Conservation (phyloP, 108 stramenopile species). For the Discostella pseudostelligera region DNA sequence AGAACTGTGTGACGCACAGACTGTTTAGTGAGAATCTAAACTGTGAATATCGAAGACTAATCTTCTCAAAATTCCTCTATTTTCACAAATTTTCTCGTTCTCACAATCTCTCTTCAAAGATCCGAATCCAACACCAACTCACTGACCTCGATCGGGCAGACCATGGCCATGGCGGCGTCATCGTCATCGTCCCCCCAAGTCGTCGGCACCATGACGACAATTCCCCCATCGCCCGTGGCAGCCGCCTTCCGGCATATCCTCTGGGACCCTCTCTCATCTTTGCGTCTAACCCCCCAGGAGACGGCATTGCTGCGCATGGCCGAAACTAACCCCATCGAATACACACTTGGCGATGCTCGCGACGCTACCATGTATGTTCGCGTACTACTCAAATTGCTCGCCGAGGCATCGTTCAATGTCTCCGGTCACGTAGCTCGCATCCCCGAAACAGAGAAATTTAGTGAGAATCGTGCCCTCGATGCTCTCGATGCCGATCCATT, state of each 20-base stretch:
- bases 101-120: too few species aligned
- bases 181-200: too few species aligned
- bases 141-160: too few species aligned
- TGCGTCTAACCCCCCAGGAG: slow-evolving; percentile 84
- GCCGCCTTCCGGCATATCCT: slow-evolving; percentile 56
- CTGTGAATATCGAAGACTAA: too few species aligned
- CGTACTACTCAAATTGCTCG: slow-evolving; percentile 79
- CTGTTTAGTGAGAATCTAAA: too few species aligned
- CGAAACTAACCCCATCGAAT: slow-evolving; percentile 87
- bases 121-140: too few species aligned
- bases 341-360: slow-evolving; percentile 82
- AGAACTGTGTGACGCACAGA: too few species aligned
- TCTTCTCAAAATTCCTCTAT: too few species aligned
- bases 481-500: slow-evolving; percentile 78
- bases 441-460: slow-evolving; percentile 35
- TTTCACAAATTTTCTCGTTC: too few species aligned
- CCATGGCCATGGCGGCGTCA: too few species aligned
- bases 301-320: slow-evolving; percentile 87
- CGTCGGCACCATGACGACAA: not conserved
- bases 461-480: slow-evolving; percentile 60
- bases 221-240: slow-evolving; percentile 67
- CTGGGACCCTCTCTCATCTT: slow-evolving; percentile 81
- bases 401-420: slow-evolving; percentile 77
- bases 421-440: slow-evolving; percentile 44
- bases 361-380: slow-evolving; percentile 92